These are phyloP conservation scores for Ophiostoma ips DNA, from an alignment of 2,329 filamentous ascomycete species.

Conservation along the genomic window DNA sequence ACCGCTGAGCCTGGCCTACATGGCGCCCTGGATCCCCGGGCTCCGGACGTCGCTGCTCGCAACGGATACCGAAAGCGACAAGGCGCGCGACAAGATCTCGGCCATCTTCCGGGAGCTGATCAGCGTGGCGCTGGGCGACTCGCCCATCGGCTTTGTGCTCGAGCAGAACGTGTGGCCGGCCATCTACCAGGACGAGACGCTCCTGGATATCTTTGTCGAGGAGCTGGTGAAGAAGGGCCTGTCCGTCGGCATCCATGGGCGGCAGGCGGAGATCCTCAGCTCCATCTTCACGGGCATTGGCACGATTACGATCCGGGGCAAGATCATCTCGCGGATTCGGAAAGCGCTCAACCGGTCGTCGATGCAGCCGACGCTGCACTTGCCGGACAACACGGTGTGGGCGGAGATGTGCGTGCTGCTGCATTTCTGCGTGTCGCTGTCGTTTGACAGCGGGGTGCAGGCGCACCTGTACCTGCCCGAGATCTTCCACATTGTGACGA, in stretches of 20 bases:
- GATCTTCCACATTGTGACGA: slow-evolving; percentile 56
- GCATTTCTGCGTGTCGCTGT: slow-evolving; percentile 51
- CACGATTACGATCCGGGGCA: slow-evolving; percentile 51
- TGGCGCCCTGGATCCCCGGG: slow-evolving; percentile 54
- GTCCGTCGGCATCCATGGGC: slow-evolving; percentile 41
- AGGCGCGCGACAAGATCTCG: slow-evolving; percentile 50
- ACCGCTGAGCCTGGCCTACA: slow-evolving; percentile 52
- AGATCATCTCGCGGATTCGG: slow-evolving; percentile 48
- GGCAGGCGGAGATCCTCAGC: slow-evolving; percentile 45
- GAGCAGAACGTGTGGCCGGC: slow-evolving; percentile 53
- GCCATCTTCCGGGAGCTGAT: slow-evolving; percentile 52
- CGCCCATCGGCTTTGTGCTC: slow-evolving; percentile 43
- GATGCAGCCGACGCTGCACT: slow-evolving; percentile 47
- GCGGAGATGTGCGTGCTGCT: slow-evolving; percentile 54
- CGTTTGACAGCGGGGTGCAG: slow-evolving; percentile 54
- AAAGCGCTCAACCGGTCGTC: slow-evolving; percentile 56
- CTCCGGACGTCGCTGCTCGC: slow-evolving; percentile 45
- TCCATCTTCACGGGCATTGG: slow-evolving; percentile 50
- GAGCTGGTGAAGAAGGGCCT: slow-evolving; percentile 52
- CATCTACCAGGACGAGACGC: slow-evolving; percentile 49
- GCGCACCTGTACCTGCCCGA: slow-evolving; percentile 55
- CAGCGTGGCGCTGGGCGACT: slow-evolving; percentile 48
- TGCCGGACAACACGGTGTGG: slow-evolving; percentile 56
- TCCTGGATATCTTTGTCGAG: slow-evolving; percentile 53
- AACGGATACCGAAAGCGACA: slow-evolving; percentile 48